These are phyloP conservation scores for Phlegmacium glaucopus DNA, from an alignment of 768 basidiomycete genomes.

Conservation along the genomic window DNA sequence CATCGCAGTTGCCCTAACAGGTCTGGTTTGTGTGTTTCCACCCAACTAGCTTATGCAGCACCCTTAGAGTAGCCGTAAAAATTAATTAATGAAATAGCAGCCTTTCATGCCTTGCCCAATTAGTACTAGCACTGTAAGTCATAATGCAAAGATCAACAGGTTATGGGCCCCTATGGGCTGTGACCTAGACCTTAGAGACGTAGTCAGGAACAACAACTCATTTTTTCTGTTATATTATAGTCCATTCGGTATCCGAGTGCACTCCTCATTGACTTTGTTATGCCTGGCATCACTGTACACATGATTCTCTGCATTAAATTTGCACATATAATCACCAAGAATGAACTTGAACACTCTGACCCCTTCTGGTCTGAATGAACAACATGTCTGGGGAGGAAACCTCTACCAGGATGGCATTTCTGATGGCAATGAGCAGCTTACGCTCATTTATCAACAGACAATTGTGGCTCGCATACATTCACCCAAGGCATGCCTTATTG, in stretches of 20 bases:
- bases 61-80: too few relatives aligned
- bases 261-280: neutral
- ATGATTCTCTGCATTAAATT: neutral
- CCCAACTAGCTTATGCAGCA: too few relatives aligned
- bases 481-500: too few relatives aligned
- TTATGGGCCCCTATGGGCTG: conserved; percentile 2
- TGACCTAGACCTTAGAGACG: neutral
- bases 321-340: neutral
- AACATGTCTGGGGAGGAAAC: too few relatives aligned
- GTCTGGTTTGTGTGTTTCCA: too few relatives aligned
- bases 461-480: neutral
- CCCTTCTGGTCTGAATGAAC: too few relatives aligned
- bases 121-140: too few relatives aligned
- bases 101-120: too few relatives aligned
- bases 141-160: neutral
- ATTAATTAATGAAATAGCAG: too few relatives aligned
- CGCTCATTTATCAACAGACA: neutral
- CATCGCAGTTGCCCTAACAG: too few relatives aligned
- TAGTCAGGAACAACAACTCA: neutral
- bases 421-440: neutral
- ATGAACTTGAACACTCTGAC: neutral
- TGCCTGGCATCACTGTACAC: neutral
- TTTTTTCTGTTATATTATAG: too few relatives aligned
- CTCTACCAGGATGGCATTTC: neutral
- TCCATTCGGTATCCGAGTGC: neutral